Evolutionary conservation across 345 rosid genomes (phyloP), one percentile per base, ranked within the genome.

Genomic region (Mallotus nudiflorus): DNA sequence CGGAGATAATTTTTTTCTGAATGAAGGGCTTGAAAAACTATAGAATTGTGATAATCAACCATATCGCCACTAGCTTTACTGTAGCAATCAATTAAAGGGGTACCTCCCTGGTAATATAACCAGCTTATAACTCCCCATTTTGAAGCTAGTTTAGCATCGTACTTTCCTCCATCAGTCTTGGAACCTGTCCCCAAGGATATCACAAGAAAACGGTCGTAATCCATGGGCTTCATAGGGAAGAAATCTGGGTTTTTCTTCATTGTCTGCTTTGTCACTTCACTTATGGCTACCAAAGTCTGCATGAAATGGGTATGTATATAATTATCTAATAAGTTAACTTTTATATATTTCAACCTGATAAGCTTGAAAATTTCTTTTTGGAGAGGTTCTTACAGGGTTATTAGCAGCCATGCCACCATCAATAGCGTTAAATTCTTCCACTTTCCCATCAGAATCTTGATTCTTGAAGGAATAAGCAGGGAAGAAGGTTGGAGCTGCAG

Each of bases 141-240:
- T 0, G 93, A 76, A 53, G 87, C 78, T 62, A 46, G 78, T 65
- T 75, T 71, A 0, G 92, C 81, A 15, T 33, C 54, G 77, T 83
- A 92, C 18, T 81, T 87, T 28, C 53, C 20, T 19, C 63, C 79
- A 0, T 14, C 67, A 64, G 54, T 81, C 27, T 82, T 39, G 2
- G 89, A 71, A 1, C 96, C 96, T 31, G 91, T 71, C 15, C 97
- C 97, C n/a, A 89, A 1, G 1, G 96, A 89, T 50, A 89, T 82
- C 67, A 92, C 91, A 0, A 89, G 80, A 68, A 83, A 82, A 59
- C 84, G 83, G 10, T 62, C 73, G 62, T 75, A 92, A 16, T 81
- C 86, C 78, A 82, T 69, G 3, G 86, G 82, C 42, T 84, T 68
- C n/a, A 81, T 39, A 0, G 73, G 49, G 27, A 46, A 67, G 68